Evolutionary conservation across 352 stramenopile species (phyloP), one percentile per base, ranked within the genome.

Genomic region (Chrysophaeum taylorii): DNA sequence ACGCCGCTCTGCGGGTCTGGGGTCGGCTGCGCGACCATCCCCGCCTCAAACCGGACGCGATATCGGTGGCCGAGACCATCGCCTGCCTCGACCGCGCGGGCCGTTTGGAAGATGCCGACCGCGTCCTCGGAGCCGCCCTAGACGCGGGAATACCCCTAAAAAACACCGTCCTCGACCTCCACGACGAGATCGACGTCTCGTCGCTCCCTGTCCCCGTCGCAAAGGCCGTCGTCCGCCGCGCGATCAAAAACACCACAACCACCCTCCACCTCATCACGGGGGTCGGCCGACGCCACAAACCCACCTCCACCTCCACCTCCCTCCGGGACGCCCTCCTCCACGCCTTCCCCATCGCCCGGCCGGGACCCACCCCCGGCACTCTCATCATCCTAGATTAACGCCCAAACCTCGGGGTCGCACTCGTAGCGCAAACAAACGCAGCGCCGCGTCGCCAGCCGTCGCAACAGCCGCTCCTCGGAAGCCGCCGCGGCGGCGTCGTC

Each of bases 261-360:
- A 14, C 57, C 57, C 1, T 42, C n/a, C 33, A 45, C 57, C 45
- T 66, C 57, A 66, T 66, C 57, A 66, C 57, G 14, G 57, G 57
- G 33, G 57, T 66, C 36, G 57, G 57, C 33, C 18, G 33, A 25
- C 18, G 25, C 9, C 18, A 9, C 18, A 1, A 2, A 45, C n/a
- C 4, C 5, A 36, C 25, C 57, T 18, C 48, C 1, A 33, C 4
- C 5, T 36, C 41, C 36, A 35, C 27, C 23, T 35, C 57, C 1
- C 57, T 66, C 21, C 57, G 57, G 33, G 18, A 15, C 21, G 16
- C 29, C 35, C 33, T 66, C 14, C 14, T 66, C 33, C 5, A 66
- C n/a, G n/a, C n/a, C n/a, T n/a, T n/a, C n/a, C n/a, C n/a, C n/a
- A n/a, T n/a, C n/a, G n/a, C n/a, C n/a, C n/a, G n/a, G n/a, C n/a